phyloP scores from a whole-genome alignment of 2,329 filamentous ascomycete species.

The Hypocreales sp. region DNA sequence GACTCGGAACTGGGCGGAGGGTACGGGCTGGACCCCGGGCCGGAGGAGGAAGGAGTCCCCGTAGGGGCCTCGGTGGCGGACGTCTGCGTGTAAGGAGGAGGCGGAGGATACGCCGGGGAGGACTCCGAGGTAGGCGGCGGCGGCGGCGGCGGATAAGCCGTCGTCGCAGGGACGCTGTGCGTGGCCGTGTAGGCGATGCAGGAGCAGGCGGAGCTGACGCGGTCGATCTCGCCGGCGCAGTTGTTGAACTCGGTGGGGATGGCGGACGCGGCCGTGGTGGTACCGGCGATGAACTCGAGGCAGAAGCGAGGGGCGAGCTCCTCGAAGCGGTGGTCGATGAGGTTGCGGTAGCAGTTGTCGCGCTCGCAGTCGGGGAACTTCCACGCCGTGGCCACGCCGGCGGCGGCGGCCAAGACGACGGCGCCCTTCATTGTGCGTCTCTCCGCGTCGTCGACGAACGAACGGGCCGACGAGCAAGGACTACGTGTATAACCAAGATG shows the following conservation, averaged over 20 bases:
- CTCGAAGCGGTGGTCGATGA: slow-evolving; percentile 16
- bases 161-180: slow-evolving; percentile 7
- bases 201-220: slow-evolving; percentile 19
- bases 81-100: too few relatives aligned
- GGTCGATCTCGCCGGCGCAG: slow-evolving; percentile 8
- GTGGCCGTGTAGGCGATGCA: slow-evolving; percentile 20
- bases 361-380: slow-evolving; percentile 13
- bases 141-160: not conserved
- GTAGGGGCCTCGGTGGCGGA: not conserved
- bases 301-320: slow-evolving; percentile 15
- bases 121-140: not conserved
- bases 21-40: not conserved
- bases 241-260: slow-evolving; percentile 16
- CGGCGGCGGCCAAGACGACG: slow-evolving; percentile 15
- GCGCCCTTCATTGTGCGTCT: slow-evolving; percentile 19
- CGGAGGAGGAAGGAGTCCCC: not conserved
- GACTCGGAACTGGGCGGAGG: not conserved
- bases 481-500: too few relatives aligned
- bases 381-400: slow-evolving; percentile 11
- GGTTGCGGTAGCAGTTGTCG: slow-evolving; percentile 20
- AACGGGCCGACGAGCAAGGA: too few relatives aligned
- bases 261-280: slow-evolving; percentile 10
- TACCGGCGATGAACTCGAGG: slow-evolving; percentile 14
- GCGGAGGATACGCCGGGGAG: too few relatives aligned
- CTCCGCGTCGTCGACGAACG: too few relatives aligned